These are phyloP conservation scores for Pholiota molesta DNA, from an alignment of 768 basidiomycete genomes.

Conservation along the genomic window DNA sequence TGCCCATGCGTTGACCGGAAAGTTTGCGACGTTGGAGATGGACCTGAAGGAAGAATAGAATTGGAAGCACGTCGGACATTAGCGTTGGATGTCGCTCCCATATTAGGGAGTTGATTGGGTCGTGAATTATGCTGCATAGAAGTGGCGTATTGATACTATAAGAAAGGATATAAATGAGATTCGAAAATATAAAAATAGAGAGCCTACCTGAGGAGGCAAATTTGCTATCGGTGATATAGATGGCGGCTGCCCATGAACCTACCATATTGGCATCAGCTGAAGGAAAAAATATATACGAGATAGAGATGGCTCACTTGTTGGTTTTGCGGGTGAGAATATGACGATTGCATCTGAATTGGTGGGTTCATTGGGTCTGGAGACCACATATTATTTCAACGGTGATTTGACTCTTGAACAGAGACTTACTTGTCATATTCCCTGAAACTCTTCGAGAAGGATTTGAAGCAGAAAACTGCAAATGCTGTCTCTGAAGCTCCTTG, in stretches of 20 bases:
- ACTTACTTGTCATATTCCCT: not conserved
- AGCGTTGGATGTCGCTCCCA: not conserved
- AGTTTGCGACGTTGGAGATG: not conserved
- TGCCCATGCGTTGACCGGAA: not conserved
- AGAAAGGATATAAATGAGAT: not conserved
- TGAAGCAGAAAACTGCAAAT: not conserved
- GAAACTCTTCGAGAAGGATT: not conserved
- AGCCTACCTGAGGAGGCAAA: not conserved
- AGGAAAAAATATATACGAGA: not conserved
- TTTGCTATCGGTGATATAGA: not conserved
- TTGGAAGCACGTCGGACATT: not conserved
- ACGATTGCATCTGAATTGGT: not conserved
- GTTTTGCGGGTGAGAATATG: not conserved
- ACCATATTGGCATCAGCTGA: not conserved
- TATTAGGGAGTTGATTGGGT: not conserved
- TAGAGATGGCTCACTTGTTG: not conserved
- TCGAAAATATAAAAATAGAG: not conserved
- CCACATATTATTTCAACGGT: not conserved
- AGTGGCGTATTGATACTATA: not conserved
- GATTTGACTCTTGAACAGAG: not conserved
- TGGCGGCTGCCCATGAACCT: not conserved
- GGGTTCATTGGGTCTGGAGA: not conserved
- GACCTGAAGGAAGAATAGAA: not conserved
- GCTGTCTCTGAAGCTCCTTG: constrained; percentile 7
- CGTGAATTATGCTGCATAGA: not conserved